Evolutionary conservation across 495 filamentous ascomycete species (phyloP), one percentile per base, ranked within the genome.

Genomic region (Aspergillus baeticus): DNA sequence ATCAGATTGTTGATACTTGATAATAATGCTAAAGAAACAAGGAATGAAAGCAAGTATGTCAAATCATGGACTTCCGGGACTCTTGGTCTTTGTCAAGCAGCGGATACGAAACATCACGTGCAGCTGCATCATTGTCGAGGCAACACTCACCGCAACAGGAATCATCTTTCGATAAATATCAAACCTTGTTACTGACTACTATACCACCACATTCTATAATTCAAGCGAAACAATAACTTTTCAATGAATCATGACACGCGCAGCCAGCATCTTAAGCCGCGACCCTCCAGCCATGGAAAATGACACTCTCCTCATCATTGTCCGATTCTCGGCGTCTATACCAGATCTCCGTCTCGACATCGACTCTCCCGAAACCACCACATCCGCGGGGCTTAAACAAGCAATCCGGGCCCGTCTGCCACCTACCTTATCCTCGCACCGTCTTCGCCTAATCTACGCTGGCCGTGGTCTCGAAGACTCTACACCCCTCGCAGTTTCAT

Each of bases 291-390:
- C 61, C 22, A 34, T 17, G 21, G 35, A 41, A n/a, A 59, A 60
- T 18, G 72, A 78, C 35, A 80, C 80, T 51, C 68, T 92, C 43
- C 81, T 85, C 63, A 79, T 96, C 18, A 92, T 85, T 17, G 85
- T 97, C 71, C 90, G 92, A 69, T 97, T 97, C 82, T 87, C 90
- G 44, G 85, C 87, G 54, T 82, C 89, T 3, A 81, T 93, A 53
- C 84, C 91, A 7, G 93, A 97, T 73, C 83, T 96, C 49, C 82
- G 84, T 46, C 81, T 97, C 55, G 83, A 89, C 65, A 81, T 96
- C 71, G 63, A 83, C 45, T 70, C 69, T 15, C 88, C 92, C 4
- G 63, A 76, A 33, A 80, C 74, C 18, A 93, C 88, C 18, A 88
- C 89, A 44, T 80, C 86, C 53, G 78, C 88, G 42, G 81, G 86